phyloP scores from a whole-genome alignment of 2,329 filamentous ascomycete genomes.

The Reticulascus tulasneorum region DNA sequence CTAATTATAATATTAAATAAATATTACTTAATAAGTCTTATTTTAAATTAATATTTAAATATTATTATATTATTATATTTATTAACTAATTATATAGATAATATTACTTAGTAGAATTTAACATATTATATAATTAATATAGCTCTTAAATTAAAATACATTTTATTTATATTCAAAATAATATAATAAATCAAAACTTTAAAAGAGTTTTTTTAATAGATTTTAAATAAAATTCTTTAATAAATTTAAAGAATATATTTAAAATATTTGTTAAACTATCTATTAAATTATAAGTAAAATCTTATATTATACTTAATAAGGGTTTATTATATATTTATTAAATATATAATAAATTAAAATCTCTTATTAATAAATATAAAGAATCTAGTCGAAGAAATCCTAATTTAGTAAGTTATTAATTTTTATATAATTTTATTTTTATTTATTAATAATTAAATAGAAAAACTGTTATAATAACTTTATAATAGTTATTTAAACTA shows the following conservation, averaged over 20 bases:
- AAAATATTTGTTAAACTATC: background rate
- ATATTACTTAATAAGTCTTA: background rate
- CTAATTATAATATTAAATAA: background rate
- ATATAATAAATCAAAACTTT: too few species aligned
- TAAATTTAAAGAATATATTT: background rate
- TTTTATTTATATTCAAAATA: constrained; percentile 1
- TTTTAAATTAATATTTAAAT: background rate
- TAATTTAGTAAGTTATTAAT: too few species aligned
- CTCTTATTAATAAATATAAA: background rate
- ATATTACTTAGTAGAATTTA: background rate
- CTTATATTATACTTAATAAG: background rate
- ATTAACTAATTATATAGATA: too few species aligned
- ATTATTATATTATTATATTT: background rate
- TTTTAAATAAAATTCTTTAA: background rate
- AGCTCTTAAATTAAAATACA: background rate
- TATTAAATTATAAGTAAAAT: too few species aligned
- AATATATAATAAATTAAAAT: too few species aligned
- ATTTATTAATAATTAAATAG: constrained; percentile 1
- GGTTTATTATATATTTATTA: background rate
- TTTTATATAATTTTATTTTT: background rate
- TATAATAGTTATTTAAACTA: background rate
- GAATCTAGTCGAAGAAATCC: background rate
- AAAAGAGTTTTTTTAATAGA: too few species aligned
- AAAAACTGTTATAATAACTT: background rate
- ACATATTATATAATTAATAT: background rate